Conservation (phyloP, 2,329 filamentous ascomycete genomes). For the Ceratocystis lukuohia region DNA sequence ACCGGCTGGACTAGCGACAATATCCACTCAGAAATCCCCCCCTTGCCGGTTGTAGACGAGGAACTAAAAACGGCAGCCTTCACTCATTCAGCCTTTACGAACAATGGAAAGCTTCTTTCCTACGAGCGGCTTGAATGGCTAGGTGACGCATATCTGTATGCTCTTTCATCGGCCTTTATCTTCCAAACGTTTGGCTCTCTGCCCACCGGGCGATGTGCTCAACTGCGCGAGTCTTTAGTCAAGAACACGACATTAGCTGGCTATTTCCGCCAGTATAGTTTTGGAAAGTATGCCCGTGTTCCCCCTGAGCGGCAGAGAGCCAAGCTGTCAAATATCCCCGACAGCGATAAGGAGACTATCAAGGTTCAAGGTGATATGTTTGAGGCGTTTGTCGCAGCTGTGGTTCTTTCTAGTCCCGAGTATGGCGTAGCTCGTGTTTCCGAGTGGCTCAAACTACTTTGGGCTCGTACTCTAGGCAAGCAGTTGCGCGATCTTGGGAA, state of each 20-base stretch:
- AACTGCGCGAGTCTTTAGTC: slow-evolving; percentile 64
- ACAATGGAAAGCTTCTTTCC: slow-evolving; percentile 29
- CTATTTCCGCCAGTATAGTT: slow-evolving; percentile 57
- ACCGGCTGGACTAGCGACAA: slow-evolving; percentile 40
- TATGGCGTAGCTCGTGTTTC: slow-evolving; percentile 49
- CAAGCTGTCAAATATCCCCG: slow-evolving; percentile 27
- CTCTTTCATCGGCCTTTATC: slow-evolving; percentile 63
- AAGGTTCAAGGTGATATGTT: slow-evolving; percentile 82
- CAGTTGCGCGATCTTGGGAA: slow-evolving; percentile 32
- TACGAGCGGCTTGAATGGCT: slow-evolving; percentile 85
- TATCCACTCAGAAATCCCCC: slow-evolving; percentile 37
- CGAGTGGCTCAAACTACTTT: slow-evolving; percentile 62
- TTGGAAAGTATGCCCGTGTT: slow-evolving; percentile 50
- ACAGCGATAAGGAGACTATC: slow-evolving; percentile 39
- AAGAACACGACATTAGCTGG: slow-evolving; percentile 64
- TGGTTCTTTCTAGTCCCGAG: slow-evolving; percentile 53
- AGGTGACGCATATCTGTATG: slow-evolving; percentile 73
- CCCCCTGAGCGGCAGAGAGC: slow-evolving; percentile 28
- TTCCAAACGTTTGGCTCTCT: slow-evolving; percentile 55
- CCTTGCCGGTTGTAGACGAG: slow-evolving; percentile 49
- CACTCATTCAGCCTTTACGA: slow-evolving; percentile 44
- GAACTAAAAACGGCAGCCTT: slow-evolving; percentile 50
- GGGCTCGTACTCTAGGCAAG: slow-evolving; percentile 49
- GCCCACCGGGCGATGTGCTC: slow-evolving; percentile 54
- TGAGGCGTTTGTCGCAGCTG: slow-evolving; percentile 75